A percentile compares a stretch with the other conserved stretches of the same genome.
These are phyloP conservation scores for Penicillium cinerascens DNA, from an alignment of 495 filamentous ascomycete genomes.

Conservation along the genomic window DNA sequence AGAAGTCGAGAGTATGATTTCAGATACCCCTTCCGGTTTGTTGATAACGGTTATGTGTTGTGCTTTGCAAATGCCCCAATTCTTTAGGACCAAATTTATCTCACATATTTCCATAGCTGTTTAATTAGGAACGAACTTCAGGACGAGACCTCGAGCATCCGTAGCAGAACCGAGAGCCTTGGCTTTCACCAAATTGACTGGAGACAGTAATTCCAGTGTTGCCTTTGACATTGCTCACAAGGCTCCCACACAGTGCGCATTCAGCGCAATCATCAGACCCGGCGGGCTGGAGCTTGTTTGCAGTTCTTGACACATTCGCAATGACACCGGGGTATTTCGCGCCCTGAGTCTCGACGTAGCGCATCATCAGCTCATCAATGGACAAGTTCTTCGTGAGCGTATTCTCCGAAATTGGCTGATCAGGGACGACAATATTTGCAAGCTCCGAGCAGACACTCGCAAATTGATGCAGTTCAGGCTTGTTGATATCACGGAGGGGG, in stretches of 20 bases:
- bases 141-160: conserved; percentile 54
- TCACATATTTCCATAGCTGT: conserved; percentile 29
- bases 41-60: not conserved
- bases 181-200: conserved; percentile 13
- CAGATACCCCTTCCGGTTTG: conserved; percentile 12
- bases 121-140: conserved; percentile 39
- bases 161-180: conserved; percentile 49
- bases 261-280: conserved; percentile 9
- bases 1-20: conserved; percentile 4
- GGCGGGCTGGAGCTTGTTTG: conserved; percentile 61
- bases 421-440: conserved; percentile 43
- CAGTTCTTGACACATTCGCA: conserved; percentile 87
- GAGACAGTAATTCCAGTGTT: conserved; percentile 28
- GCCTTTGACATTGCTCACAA: conserved; percentile 31
- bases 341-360: conserved; percentile 87
- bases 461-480: conserved; percentile 70
- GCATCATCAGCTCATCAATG: conserved; percentile 84
- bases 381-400: conserved; percentile 59
- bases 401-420: conserved; percentile 46
- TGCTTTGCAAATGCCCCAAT: not conserved
- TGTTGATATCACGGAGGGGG: conserved; percentile 77
- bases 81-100: not conserved
- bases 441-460: conserved; percentile 53
- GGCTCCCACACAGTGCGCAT: conserved; percentile 45
- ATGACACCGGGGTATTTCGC: conserved; percentile 87